Evolutionary conservation across 352 stramenopile species (phyloP).

Genomic region (Globisporangium paroecandrum): DNA sequence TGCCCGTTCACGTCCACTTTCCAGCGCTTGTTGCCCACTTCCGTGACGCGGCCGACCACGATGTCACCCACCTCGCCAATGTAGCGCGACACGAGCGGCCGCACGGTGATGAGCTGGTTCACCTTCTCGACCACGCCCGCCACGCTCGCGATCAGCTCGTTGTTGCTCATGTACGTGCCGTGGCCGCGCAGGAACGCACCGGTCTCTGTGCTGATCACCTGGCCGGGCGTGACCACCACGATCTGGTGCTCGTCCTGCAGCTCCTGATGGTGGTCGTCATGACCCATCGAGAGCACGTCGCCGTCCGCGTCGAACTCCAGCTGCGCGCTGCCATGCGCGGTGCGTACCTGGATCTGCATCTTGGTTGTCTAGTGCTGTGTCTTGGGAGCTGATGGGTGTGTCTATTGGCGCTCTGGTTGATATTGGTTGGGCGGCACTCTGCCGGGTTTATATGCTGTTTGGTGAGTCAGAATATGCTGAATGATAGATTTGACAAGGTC

Average conservation of each 20-base stretch:
- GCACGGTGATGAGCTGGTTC: constrained; percentile 95
- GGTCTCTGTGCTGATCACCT: constrained; percentile 76
- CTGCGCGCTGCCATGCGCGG: not conserved
- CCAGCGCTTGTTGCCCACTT: constrained; percentile 94
- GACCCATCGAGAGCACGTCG: constrained; percentile 15
- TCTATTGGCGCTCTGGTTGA: constrained; percentile 2
- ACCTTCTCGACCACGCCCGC: constrained; percentile 94
- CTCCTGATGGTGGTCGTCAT: constrained; percentile 11
- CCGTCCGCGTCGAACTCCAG: constrained; percentile 10
- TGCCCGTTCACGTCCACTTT: constrained; percentile 92
- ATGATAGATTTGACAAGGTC: not conserved
- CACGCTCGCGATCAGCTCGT: constrained; percentile 90
- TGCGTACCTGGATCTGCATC: constrained; percentile 24
- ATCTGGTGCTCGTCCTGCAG: constrained; percentile 38
- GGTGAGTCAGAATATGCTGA: not conserved
- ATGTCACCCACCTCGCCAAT: constrained; percentile 96
- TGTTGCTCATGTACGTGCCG: constrained; percentile 91
- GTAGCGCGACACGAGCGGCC: constrained; percentile 89
- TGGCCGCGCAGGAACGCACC: constrained; percentile 90
- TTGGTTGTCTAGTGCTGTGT: not conserved
- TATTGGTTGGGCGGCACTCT: not conserved
- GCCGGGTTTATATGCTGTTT: not conserved
- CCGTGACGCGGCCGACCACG: constrained; percentile 93
- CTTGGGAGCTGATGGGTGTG: not conserved
- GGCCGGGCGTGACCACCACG: constrained; percentile 68